Evolutionary conservation across 2,329 filamentous ascomycete genomes (phyloP).

Genomic region (Xylaria sp.): DNA sequence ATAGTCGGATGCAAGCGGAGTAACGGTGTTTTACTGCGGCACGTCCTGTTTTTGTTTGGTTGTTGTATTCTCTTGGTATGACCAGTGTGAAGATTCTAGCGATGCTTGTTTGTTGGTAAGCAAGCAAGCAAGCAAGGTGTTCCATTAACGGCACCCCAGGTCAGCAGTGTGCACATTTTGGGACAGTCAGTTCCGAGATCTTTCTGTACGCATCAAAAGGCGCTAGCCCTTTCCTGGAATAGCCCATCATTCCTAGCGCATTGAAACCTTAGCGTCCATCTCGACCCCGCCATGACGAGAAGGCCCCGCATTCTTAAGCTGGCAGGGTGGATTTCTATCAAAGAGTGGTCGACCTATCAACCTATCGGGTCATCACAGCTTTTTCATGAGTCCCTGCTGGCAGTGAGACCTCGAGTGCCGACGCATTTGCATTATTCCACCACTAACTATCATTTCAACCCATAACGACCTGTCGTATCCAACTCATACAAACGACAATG

Average conservation of each 20-base stretch:
- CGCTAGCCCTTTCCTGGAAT: too few species aligned
- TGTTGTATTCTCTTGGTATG: too few species aligned
- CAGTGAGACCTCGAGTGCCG: neutral
- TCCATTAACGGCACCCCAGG: neutral
- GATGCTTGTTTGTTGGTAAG: neutral
- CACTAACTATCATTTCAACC: neutral
- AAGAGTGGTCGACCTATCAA: neutral
- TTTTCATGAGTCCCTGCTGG: neutral
- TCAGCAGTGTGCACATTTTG: neutral
- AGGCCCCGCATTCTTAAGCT: neutral
- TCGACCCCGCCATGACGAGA: neutral
- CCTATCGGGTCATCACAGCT: neutral
- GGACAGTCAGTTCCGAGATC: neutral
- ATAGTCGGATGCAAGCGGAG: too few species aligned
- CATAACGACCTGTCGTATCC: neutral
- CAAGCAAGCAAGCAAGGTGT: neutral
- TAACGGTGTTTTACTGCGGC: too few species aligned
- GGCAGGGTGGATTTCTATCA: neutral
- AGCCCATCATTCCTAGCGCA: too few species aligned
- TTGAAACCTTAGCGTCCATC: neutral
- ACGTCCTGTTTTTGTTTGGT: too few species aligned
- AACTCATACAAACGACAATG: slow-evolving; percentile 44
- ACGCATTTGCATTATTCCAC: neutral
- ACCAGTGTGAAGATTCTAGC: neutral
- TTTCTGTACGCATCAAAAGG: neutral